Evolutionary conservation across 2,329 filamentous ascomycete species (phyloP).

Genomic region (Tolypocladium tropicale): DNA sequence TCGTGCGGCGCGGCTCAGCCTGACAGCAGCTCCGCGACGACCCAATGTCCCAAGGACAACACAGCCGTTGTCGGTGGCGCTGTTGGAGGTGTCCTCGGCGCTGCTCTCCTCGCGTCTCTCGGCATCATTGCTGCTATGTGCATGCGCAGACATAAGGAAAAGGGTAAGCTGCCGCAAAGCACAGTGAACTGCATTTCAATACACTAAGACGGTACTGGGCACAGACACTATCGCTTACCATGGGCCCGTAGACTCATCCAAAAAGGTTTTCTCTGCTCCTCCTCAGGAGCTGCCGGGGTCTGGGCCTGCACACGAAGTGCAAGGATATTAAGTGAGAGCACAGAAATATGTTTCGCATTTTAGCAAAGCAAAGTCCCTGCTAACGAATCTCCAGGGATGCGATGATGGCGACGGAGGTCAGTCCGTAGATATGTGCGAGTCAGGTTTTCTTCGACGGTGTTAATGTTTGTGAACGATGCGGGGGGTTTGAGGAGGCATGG

Average conservation of each 20-base stretch:
- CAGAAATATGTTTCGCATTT: neutral
- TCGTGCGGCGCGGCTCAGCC: neutral
- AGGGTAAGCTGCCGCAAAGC: neutral
- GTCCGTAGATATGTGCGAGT: neutral
- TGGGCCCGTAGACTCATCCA: neutral
- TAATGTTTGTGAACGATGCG: too few species aligned
- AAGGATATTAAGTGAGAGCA: neutral
- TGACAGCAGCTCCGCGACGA: neutral
- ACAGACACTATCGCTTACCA: neutral
- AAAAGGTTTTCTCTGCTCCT: neutral
- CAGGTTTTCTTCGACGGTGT: neutral
- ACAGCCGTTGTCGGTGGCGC: conserved; percentile 11
- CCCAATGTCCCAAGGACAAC: conserved; percentile 10
- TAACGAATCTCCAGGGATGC: neutral
- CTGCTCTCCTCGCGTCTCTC: conserved; percentile 11
- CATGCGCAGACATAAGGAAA: neutral
- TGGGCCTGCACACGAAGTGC: neutral
- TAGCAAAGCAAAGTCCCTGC: neutral
- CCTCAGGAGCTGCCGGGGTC: neutral
- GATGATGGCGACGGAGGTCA: neutral
- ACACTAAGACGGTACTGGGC: neutral
- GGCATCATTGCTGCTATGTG: conserved; percentile 8
- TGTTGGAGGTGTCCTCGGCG: conserved; percentile 10
- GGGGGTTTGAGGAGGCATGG: too few species aligned
- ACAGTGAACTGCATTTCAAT: neutral